Evolutionary conservation across 106 monocot genomes (phyloP).

Genomic region (Platanthera guangdongensis): DNA sequence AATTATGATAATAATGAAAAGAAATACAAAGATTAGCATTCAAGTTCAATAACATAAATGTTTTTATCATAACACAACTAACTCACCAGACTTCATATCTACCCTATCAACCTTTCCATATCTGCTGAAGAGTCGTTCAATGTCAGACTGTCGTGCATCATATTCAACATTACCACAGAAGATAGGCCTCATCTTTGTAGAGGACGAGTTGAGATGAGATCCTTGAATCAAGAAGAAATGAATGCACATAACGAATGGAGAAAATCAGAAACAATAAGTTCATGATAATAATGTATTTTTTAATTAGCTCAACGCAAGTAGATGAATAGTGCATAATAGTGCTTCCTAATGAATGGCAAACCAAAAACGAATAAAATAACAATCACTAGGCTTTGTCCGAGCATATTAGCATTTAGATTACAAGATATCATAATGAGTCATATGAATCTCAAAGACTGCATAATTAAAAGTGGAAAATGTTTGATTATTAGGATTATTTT

Average conservation of each 20-base stretch:
- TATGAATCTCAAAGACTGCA: too few species aligned
- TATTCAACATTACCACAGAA: conserved; percentile 97
- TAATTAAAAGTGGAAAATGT: too few species aligned
- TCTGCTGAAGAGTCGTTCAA: conserved; percentile 74
- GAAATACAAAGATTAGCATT: neutral
- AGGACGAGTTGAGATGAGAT: neutral
- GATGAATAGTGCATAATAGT: neutral
- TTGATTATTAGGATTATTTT: too few species aligned
- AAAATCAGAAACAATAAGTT: neutral
- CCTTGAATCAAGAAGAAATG: neutral
- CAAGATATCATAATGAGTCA: too few species aligned
- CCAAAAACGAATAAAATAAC: neutral
- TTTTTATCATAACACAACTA: neutral
- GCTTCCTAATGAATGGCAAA: neutral
- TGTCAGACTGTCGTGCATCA: conserved; percentile 86
- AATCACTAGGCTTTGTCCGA: neutral
- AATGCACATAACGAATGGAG: neutral
- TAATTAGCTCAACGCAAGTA: neutral
- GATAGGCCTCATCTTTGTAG: conserved; percentile 65
- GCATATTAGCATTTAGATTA: too few species aligned
- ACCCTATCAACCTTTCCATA: conserved; percentile 89
- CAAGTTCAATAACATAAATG: neutral
- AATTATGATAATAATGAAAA: too few species aligned
- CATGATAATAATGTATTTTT: neutral
- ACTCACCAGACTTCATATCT: conserved; percentile 84